phyloP scores from a whole-genome alignment of 2,329 filamentous ascomycete species.

The Chalara sp. region DNA sequence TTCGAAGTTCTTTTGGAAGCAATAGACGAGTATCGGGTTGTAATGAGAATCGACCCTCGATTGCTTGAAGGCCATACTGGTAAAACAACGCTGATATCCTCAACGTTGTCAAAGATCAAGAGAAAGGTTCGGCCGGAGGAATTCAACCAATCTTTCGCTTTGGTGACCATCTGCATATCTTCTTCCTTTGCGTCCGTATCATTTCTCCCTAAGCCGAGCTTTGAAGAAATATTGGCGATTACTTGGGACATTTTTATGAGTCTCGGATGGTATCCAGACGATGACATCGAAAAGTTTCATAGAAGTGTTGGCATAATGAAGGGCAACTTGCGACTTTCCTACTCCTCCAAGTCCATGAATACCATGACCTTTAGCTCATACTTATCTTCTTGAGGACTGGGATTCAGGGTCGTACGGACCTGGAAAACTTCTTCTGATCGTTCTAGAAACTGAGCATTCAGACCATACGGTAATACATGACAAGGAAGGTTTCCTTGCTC shows the following conservation, averaged over 20 bases:
- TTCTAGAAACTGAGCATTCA: constrained; percentile 14
- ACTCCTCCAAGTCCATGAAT: constrained; percentile 18
- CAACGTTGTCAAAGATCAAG: constrained; percentile 26
- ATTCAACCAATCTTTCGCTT: constrained; percentile 23
- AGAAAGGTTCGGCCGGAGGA: constrained; percentile 9
- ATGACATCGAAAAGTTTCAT: constrained; percentile 18
- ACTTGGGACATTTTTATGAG: constrained; percentile 16
- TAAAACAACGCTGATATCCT: constrained; percentile 20
- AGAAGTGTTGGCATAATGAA: constrained; percentile 21
- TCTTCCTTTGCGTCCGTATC: constrained; percentile 15
- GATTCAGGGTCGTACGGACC: constrained; percentile 1
- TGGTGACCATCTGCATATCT: constrained; percentile 13
- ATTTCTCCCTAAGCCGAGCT: constrained; percentile 3
- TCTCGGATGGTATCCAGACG: constrained; percentile 20
- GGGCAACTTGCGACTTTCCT: constrained; percentile 26
- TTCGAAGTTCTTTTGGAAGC: constrained; percentile 10
- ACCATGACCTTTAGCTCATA: constrained; percentile 6
- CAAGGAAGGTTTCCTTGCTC: constrained; percentile 8
- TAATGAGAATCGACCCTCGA: constrained; percentile 22
- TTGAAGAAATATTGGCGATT: constrained; percentile 8
- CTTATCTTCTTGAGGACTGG: constrained; percentile 2
- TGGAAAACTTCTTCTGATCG: constrained; percentile 10
- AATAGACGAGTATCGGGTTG: constrained; percentile 16
- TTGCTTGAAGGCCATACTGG: constrained; percentile 19
- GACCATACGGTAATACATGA: constrained; percentile 10